These are phyloP conservation scores for Melampsora occidentalis DNA, from an alignment of 1,284 basidiomycete genomes.

Conservation along the genomic window DNA sequence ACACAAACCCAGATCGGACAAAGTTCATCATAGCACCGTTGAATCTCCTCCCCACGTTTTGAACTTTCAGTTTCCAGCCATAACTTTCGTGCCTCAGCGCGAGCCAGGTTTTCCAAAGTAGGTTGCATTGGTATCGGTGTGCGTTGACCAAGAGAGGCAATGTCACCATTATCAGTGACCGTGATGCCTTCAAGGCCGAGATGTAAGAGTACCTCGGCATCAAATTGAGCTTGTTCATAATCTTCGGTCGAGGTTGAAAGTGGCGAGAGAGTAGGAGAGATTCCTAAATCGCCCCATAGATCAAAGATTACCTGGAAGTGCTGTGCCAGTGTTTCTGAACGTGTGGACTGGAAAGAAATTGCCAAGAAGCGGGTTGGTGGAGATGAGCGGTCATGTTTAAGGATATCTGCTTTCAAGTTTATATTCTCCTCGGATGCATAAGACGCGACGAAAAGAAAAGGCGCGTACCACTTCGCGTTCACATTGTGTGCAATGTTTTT, in stretches of 20 bases:
- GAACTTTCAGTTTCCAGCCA: constrained; percentile 16
- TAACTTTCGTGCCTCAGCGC: background rate
- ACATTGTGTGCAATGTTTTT: constrained; percentile 12
- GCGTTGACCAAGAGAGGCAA: constrained; percentile 12
- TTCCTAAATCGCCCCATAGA: constrained; percentile 34
- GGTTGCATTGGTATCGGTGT: constrained; percentile 29
- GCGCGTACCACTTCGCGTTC: constrained; percentile 24
- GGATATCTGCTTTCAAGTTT: background rate
- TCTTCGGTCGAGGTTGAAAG: background rate
- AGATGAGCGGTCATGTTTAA: background rate
- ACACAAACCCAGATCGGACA: constrained; percentile 69
- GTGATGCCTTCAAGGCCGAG: constrained; percentile 24
- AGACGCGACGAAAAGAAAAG: background rate
- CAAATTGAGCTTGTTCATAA: constrained; percentile 24
- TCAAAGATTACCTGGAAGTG: constrained; percentile 25
- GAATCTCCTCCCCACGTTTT: constrained; percentile 68
- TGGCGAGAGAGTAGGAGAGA: constrained; percentile 13
- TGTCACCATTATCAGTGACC: constrained; percentile 24
- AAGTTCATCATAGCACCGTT: constrained; percentile 78
- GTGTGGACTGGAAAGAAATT: constrained; percentile 20
- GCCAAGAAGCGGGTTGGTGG: background rate
- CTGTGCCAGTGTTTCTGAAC: background rate
- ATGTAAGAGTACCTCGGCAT: constrained; percentile 21
- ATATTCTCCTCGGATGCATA: background rate
- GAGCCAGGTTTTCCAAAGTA: constrained; percentile 14